These are phyloP conservation scores for Debaryomyces nepalensis DNA, from an alignment of 1,139 yeast species.

Conservation along the genomic window DNA sequence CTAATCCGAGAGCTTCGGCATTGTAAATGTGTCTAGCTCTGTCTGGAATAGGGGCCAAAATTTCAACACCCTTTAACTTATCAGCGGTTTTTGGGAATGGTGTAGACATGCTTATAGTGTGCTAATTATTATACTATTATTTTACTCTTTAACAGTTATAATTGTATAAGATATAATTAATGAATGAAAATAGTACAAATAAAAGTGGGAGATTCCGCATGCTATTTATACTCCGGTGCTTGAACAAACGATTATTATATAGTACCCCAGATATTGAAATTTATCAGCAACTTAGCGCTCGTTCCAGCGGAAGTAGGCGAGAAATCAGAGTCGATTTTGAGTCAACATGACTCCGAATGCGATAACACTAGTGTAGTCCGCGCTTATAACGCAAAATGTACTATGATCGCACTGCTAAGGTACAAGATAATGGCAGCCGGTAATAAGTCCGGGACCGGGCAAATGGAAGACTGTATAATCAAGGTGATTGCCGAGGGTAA, in stretches of 20 bases:
- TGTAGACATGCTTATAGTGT: conserved; percentile 35
- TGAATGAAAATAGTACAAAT: neutral
- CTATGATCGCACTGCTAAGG: neutral
- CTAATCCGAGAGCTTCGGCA: conserved; percentile 70
- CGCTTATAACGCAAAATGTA: neutral
- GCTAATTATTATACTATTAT: conserved; percentile 2
- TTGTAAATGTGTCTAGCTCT: conserved; percentile 66
- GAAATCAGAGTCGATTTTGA: conserved; percentile 10
- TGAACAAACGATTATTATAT: neutral
- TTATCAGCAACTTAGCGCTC: conserved; percentile 10
- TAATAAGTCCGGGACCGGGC: conserved; percentile 3
- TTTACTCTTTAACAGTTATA: conserved; percentile 3
- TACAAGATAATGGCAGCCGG: neutral
- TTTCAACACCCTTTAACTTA: conserved; percentile 64
- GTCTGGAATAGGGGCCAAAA: conserved; percentile 65
- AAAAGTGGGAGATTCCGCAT: conserved; percentile 6
- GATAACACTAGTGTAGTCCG: conserved; percentile 2
- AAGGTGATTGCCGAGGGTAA: conserved; percentile 4
- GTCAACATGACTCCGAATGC: conserved; percentile 8
- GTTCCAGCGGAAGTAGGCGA: conserved; percentile 19
- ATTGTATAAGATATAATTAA: conserved; percentile 3
- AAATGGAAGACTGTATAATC: neutral
- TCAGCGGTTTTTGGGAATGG: conserved; percentile 60
- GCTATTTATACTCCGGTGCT: conserved; percentile 8
- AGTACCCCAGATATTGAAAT: conserved; percentile 13